Evolutionary conservation across 2,329 filamentous ascomycete genomes (phyloP).

Genomic region (Remersonia thermophila): DNA sequence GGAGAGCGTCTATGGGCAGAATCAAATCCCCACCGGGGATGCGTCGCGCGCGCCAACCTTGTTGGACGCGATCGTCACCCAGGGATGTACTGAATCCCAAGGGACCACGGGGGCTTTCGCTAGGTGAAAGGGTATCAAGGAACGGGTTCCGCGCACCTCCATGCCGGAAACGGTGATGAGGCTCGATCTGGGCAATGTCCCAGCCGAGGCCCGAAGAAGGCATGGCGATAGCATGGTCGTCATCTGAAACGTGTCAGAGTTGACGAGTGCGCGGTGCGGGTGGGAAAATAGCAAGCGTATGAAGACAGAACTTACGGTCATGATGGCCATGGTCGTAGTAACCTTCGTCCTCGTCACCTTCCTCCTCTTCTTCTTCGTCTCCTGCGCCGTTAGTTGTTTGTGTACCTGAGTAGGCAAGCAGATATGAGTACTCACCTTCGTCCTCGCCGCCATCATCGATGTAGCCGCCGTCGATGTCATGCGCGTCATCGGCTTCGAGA

Average conservation of each 20-base stretch:
- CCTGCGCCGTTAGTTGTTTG: constrained; percentile 24
- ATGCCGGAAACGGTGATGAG: constrained; percentile 42
- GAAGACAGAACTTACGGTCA: constrained; percentile 32
- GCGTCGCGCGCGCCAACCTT: neutral
- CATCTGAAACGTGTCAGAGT: constrained; percentile 16
- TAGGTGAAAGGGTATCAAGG: constrained; percentile 29
- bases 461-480: constrained; percentile 39
- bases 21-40: neutral
- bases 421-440: constrained; percentile 41
- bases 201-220: constrained; percentile 40
- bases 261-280: too few relatives aligned
- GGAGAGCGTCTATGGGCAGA: too few relatives aligned
- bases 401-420: neutral
- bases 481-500: constrained; percentile 41
- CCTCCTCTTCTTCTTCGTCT: constrained; percentile 57
- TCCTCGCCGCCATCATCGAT: constrained; percentile 48
- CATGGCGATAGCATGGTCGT: constrained; percentile 32
- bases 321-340: constrained; percentile 51
- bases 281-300: neutral
- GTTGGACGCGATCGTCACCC: too few relatives aligned
- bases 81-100: constrained; percentile 32
- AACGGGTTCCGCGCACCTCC: constrained; percentile 44
- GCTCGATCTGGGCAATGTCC: constrained; percentile 41
- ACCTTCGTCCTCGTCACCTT: constrained; percentile 56
- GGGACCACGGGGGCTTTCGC: constrained; percentile 43